A percentile compares a stretch with the other conserved stretches of the same genome.
phyloP scores from a whole-genome alignment of 1,284 basidiomycete species.

The Sporisorium graminicola region DNA sequence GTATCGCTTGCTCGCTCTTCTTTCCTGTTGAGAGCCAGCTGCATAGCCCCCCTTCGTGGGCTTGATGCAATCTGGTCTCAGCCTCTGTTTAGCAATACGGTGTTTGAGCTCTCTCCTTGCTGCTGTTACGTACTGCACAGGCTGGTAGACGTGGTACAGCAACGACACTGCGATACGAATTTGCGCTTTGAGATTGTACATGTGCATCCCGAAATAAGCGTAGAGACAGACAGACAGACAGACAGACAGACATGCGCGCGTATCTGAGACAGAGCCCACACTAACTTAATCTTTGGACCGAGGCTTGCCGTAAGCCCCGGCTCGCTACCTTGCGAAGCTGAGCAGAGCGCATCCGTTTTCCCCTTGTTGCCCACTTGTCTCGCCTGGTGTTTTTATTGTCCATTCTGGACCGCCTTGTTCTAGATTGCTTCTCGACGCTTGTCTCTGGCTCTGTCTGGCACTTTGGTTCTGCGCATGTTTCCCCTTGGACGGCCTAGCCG shows the following conservation, averaged over 20 bases:
- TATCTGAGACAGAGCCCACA: slow-evolving; percentile 4
- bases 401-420: not conserved
- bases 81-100: not conserved
- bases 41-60: not conserved
- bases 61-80: not conserved
- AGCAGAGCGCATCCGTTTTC: not conserved
- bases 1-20: not conserved
- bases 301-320: not conserved
- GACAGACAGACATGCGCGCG: not conserved
- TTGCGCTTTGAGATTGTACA: too few relatives aligned
- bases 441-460: not conserved
- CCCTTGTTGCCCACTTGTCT: slow-evolving; percentile 16
- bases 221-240: too few relatives aligned
- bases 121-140: not conserved
- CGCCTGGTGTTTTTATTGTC: slow-evolving; percentile 6
- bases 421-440: not conserved
- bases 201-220: not conserved
- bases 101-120: slow-evolving; percentile 2
- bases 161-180: too few relatives aligned
- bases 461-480: not conserved
- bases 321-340: not conserved
- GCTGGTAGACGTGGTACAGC: too few relatives aligned
- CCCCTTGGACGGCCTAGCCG: not conserved
- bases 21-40: not conserved
- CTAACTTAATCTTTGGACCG: slow-evolving; percentile 1